Evolutionary conservation across 805 yeast genomes (phyloP), one percentile per base, ranked within the genome.

Genomic region (Candida namnaoensis): DNA sequence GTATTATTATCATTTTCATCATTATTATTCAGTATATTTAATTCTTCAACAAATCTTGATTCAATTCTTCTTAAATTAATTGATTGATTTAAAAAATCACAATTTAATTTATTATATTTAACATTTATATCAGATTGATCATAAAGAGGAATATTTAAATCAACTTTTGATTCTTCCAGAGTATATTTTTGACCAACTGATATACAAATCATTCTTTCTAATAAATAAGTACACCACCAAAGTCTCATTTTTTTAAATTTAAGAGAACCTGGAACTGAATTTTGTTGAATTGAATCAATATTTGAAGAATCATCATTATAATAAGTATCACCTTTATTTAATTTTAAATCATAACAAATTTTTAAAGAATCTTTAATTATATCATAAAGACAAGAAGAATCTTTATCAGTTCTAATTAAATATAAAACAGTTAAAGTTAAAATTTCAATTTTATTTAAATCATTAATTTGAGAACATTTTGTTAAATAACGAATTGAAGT

Each of bases 211-310:
- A 78, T 69, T 52, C 82, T 69, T 51, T 80, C 86, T 37, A 77
- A 52, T n/a, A 76, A 51, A 53, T 78, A 80, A 7, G 73, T 72
- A 53, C 81, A 74, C 85, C 85, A 80, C 61, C 80, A 80, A 14
- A 76, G 59, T 47, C 84, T 65, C 58, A 76, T 56, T 50, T 66
- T 69, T 40, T 65, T 64, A 46, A 70, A 68, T 42, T 56, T 54
- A 10, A 12, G 5, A 12, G 32, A 30, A 11, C 32, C 32, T 9
- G 32, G 32, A 30, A 30, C 50, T 24, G 47, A 28, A 34, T 25
- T 61, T 35, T 30, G 38, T 35, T 50, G 49, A 7, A 48, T 41
- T 13, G 44, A 44, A 3, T 39, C 33, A 13, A 44, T 49, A 11
- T 25, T 35, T 13, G 24, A 13, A 7, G 25, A 15, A 8, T 19